Percentiles rank a stretch among this genome's conserved stretches.
Evolutionary conservation across 169 alveolate species (phyloP).

Genomic region (Plasmodium gallinaceum): DNA sequence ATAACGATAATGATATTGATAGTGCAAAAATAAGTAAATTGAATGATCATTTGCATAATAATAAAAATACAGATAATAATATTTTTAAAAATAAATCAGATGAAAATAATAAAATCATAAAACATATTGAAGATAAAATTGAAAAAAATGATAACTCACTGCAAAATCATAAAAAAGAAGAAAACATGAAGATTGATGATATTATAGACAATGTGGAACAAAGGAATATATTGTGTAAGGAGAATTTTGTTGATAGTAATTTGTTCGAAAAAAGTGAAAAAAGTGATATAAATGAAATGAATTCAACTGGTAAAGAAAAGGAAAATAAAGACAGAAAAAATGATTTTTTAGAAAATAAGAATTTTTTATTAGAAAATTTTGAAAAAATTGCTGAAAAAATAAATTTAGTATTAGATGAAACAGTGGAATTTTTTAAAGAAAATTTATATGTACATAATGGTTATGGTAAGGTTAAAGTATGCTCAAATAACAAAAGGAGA

Average conservation of each 20-base stretch:
- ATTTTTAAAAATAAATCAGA: not conserved
- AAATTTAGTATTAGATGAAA: slow-evolving; percentile 37
- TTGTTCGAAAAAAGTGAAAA: not conserved
- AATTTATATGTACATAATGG: slow-evolving; percentile 51
- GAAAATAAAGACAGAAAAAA: not conserved
- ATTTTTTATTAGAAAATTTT: slow-evolving; percentile 4
- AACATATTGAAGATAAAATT: too few species aligned
- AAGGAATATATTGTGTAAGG: not conserved
- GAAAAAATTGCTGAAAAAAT: slow-evolving; percentile 46
- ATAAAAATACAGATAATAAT: not conserved
- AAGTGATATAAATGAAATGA: not conserved
- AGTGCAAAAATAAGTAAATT: not conserved
- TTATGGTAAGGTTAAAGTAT: slow-evolving; percentile 35
- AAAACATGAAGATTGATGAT: not conserved
- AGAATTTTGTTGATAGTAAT: not conserved
- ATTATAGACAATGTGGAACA: not conserved
- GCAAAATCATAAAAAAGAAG: not conserved
- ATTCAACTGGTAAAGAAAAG: not conserved
- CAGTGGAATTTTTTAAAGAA: slow-evolving; percentile 38
- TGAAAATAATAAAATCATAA: too few species aligned
- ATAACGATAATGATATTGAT: not conserved
- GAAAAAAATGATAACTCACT: too few species aligned
- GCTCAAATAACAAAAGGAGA: slow-evolving; percentile 17
- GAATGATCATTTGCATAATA: not conserved
- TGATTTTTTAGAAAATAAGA: not conserved